Evolutionary conservation across 768 basidiomycete species (phyloP).

Genomic region (Neoboletus brunneissimus): DNA sequence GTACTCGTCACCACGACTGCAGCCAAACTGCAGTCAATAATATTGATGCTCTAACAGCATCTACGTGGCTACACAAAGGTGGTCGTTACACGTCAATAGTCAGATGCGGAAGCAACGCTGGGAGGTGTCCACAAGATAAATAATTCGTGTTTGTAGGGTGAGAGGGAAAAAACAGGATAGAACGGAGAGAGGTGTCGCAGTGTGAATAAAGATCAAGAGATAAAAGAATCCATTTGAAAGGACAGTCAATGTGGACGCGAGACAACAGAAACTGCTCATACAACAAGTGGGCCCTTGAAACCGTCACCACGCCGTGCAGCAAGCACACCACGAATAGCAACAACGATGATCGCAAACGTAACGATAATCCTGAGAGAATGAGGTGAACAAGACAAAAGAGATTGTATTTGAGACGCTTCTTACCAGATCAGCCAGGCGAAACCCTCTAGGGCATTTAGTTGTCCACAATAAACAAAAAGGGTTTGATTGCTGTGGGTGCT

Average conservation of each 20-base stretch:
- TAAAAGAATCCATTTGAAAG: background rate
- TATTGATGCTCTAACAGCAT: background rate
- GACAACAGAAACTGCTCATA: constrained; percentile 12
- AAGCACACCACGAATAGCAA: constrained; percentile 58
- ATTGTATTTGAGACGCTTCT: constrained; percentile 17
- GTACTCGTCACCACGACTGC: background rate
- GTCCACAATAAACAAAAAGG: constrained; percentile 62
- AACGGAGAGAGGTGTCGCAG: constrained; percentile 15
- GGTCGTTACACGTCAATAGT: background rate
- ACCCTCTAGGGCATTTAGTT: constrained; percentile 70
- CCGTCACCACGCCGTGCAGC: constrained; percentile 68
- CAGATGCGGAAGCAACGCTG: background rate
- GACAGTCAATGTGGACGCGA: constrained; percentile 1
- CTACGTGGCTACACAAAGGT: background rate
- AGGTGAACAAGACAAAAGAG: background rate
- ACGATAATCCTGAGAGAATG: constrained; percentile 51
- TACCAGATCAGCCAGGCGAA: constrained; percentile 79
- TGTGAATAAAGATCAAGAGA: background rate
- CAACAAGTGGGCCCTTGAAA: constrained; percentile 52
- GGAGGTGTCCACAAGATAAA: constrained; percentile 12
- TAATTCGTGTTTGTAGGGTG: background rate
- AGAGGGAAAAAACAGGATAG: background rate
- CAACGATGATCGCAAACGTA: constrained; percentile 56
- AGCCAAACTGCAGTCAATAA: background rate
- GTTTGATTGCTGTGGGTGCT: constrained; percentile 35